Base-by-base conservation (phyloP, 352 stramenopile species). In the Elongisporangium anandrum region DNA sequence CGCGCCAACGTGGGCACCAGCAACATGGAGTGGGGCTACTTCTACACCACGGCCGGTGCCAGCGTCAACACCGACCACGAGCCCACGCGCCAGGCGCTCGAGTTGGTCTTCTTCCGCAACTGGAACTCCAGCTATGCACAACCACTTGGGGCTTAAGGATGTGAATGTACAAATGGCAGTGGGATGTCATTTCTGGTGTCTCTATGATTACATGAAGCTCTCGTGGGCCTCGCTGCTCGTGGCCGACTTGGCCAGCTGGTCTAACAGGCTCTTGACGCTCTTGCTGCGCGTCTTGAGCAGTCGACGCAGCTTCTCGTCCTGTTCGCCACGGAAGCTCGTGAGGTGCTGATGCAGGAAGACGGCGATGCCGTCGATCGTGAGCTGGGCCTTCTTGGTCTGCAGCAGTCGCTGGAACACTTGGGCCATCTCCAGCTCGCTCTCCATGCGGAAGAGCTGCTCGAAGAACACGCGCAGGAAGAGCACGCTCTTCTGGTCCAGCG, bases 381-480 rank as follows among this genome's bases (percentile, higher is more conserved):
- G 71, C 57, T 86, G 79, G 13, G 78, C 85, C 64, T 88, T 94
- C 69, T 89, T 92, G 50, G 81, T 91, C 60, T 86, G 75, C 52
- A 94, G 64, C 45, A 94, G 48, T 5, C 82, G 81, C 60, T 92
- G 70, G 48, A 94, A 94, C 1, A 88, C 72, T 57, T 87, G 72
- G 23, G 77, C 72, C 69, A 90, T 85, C 47, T 88, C 77, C 13
- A 79, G 45, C 50, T 90, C 75, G 26, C 68, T 87, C 54, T 88
- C 79, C 41, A 87, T 61, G 52, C 79, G 81, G n/a, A 94, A 63
- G 55, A 94, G 77, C 51, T 77, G 70, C 62, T 91, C 81, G 54
- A 92, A 69, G 34, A 90, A 59, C 54, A 97, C 79, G 39, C 87
- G 89, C 29, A 98, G 61, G 60, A 98, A 98, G 29, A 98, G 77